Percentiles rank a stretch among this genome's conserved stretches.
These are phyloP conservation scores for Solanum tarapatanum DNA, from an alignment of 257 asterid species.

Conservation along the genomic window DNA sequence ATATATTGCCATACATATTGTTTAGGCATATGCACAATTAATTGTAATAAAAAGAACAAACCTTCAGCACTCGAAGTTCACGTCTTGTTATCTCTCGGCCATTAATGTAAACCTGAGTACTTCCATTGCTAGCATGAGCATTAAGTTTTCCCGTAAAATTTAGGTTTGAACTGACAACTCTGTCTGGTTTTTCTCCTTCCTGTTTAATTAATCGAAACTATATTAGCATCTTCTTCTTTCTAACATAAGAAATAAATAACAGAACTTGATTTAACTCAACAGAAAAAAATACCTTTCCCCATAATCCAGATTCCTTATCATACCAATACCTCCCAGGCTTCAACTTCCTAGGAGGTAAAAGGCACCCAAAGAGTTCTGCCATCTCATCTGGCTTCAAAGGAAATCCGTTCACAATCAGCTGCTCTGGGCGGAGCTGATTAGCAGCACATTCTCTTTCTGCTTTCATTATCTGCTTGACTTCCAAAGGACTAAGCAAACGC, in stretches of 20 bases:
- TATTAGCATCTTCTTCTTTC: conserved; percentile 10
- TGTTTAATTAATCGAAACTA: conserved; percentile 19
- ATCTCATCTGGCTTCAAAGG: conserved; percentile 77
- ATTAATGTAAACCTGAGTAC: conserved; percentile 81
- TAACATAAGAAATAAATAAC: background rate
- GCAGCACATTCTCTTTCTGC: conserved; percentile 83
- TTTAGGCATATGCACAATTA: background rate
- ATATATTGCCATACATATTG: background rate
- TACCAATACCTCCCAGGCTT: conserved; percentile 96
- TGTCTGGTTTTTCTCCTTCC: conserved; percentile 97
- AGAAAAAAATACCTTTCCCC: conserved; percentile 68
- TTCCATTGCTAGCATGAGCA: conserved; percentile 82
- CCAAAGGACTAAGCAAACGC: conserved; percentile 73
- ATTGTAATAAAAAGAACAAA: conserved; percentile 10
- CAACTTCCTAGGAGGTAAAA: conserved; percentile 67
- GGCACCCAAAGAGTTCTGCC: conserved; percentile 73
- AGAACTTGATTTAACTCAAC: conserved; percentile 1
- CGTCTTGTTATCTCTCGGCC: conserved; percentile 92
- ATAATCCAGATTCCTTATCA: conserved; percentile 86
- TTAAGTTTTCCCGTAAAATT: conserved; percentile 81
- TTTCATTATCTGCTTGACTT: conserved; percentile 84
- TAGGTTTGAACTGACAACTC: conserved; percentile 67
- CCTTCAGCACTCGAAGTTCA: conserved; percentile 83
- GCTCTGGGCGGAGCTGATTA: conserved; percentile 91
- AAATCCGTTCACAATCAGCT: conserved; percentile 69